These are phyloP conservation scores for Cucurbita maxima DNA, from an alignment of 306 rosid genomes.

Conservation along the genomic window DNA sequence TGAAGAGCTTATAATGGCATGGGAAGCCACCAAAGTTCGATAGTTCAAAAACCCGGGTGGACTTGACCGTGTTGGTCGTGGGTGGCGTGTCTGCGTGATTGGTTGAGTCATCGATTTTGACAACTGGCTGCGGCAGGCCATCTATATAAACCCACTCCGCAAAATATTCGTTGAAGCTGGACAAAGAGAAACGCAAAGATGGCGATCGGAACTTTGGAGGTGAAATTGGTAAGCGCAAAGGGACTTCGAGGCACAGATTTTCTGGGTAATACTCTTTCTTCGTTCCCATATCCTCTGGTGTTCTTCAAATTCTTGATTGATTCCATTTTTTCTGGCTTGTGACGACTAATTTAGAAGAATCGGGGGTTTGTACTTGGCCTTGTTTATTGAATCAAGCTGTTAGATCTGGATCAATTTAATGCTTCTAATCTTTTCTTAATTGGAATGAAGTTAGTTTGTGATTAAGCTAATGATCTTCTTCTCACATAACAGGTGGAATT, in stretches of 20 bases:
- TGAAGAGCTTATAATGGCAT: background rate
- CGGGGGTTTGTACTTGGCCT: too few relatives aligned
- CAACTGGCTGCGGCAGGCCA: background rate
- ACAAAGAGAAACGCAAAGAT: constrained; percentile 8
- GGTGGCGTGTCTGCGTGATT: background rate
- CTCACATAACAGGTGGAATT: constrained; percentile 25
- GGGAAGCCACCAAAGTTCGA: background rate
- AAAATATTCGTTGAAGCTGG: background rate
- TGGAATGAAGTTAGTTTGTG: background rate
- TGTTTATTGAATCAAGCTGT: background rate
- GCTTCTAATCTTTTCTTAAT: background rate
- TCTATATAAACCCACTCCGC: background rate
- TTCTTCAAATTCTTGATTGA: background rate
- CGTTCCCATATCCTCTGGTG: background rate
- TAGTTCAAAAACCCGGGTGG: background rate
- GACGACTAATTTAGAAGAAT: background rate
- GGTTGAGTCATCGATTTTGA: background rate
- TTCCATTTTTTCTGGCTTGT: background rate
- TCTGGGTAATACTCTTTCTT: constrained; percentile 24
- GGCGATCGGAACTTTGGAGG: constrained; percentile 42
- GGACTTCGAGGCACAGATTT: constrained; percentile 35
- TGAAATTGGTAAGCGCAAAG: constrained; percentile 33
- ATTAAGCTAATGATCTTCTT: background rate
- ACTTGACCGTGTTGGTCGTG: background rate
- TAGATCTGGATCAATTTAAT: background rate